Base-by-base conservation (phyloP, 2,329 filamentous ascomycete genomes). In the Talaromyces sp. region DNA sequence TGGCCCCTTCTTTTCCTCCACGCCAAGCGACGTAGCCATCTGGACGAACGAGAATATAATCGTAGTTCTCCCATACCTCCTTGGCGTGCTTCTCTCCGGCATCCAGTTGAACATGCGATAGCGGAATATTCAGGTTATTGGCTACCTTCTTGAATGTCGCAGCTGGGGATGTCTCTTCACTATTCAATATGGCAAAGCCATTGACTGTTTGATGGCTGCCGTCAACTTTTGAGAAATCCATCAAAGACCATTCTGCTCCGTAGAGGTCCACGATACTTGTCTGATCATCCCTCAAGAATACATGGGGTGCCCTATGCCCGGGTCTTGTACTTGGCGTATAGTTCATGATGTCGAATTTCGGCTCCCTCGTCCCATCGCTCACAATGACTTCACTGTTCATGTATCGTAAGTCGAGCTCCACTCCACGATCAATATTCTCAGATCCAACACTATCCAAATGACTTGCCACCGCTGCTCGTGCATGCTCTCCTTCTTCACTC, bases 251-350 rank as follows among this genome's bases (percentile, higher is more conserved):
- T n/a, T 63, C 56, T 6, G 8, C n/a, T 6, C 67, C 66, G 35
- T 68, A 67, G 3, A 65, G 46, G 41, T 70, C 67, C 43, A 62
- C 61, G 17, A 61, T 66, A 33, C 61, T 65, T 2, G 66, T 64
- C 16, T 48, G 29, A 3, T 57, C 62, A 41, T 70, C 62, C 17
- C 56, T 59, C 30, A 72, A 50, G 17, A 61, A 68, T 2, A 72
- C 62, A 61, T 71, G 68, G 9, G 70, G 69, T 1, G 63, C 66
- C 11, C 69, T 56, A 24, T 52, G 51, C 4, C 69, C 68, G 4
- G 70, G 70, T 54, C 61, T 56, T 2, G 69, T 72, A 10, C 60
- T 64, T 5, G 70, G 65, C 17, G 56, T 50, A 46, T 71, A 70
- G 1, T 39, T 32, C 29, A 44, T 36, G 3, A 42, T 24, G 5